Base-by-base conservation (phyloP, 1,284 basidiomycete species). In the Cutaneotrichosporon sp. region DNA sequence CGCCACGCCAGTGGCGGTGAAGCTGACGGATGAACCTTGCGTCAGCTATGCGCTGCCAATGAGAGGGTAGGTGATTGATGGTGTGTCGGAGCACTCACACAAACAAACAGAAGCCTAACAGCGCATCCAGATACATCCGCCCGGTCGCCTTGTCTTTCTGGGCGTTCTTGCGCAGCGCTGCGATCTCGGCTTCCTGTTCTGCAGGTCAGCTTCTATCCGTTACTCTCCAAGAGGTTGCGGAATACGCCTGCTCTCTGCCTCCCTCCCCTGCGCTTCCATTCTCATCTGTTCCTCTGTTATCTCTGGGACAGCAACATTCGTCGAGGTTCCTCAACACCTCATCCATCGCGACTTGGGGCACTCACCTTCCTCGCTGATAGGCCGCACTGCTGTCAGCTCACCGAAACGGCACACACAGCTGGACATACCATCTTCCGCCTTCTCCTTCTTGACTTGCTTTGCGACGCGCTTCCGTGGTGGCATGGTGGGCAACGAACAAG, bases 171-270 rank as follows among this genome's bases (percentile, higher is more conserved):
- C 69, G 53, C n/a, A 79, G 57, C 2, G 63, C 26, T 16, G 38
- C 32, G 61, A 79, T 77, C 67, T 75, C 72, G 8, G 66, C 62
- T 9, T 76, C 75, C 65, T 79, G 77, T 56, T 74, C 76, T 77
- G 60, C 11, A 16, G 9, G 52, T 61, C 30, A 61, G 60, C 40
- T 36, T 26, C 14, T 40, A 13, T 16, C 16, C 18, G 16, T 16
- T 18, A 4, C 13, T 16, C 7, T 22, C 9, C 38, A 18, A 4
- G 7, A 46, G 36, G 11, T 42, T 36, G 34, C 11, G 2, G 16
- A 13, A 13, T 42, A 42, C 40, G 14, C 40, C 40, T 13, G 11
- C 40, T 42, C 5, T 42, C 40, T 9, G 8, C 18, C 18, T n/a
- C 42, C 18, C 42, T 16, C 18, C 3, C 11, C 40, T 42, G 5